A percentile compares a stretch with the other conserved stretches of the same genome.
Evolutionary conservation across 2,329 filamentous ascomycete species (phyloP).

Genomic region (Thielaviopsis punctulata): DNA sequence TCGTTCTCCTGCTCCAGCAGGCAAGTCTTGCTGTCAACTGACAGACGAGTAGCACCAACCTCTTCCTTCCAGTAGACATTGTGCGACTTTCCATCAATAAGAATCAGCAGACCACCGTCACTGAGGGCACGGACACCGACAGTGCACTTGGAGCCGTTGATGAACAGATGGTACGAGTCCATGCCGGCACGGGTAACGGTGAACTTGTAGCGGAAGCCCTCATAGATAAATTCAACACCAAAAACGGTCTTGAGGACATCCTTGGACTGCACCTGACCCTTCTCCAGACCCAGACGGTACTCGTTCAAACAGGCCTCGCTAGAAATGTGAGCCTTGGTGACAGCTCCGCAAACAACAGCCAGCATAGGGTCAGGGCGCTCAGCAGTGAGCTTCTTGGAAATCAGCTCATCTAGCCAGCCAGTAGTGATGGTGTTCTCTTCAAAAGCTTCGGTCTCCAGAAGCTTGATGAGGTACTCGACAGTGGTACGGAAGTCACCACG

Average conservation of each 20-base stretch:
- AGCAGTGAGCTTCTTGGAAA: slow-evolving; percentile 91
- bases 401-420: slow-evolving; percentile 95
- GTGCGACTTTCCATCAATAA: slow-evolving; percentile 84
- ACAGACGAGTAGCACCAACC: slow-evolving; percentile 84
- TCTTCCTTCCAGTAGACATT: slow-evolving; percentile 99
- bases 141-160: slow-evolving; percentile 93
- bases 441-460: slow-evolving; percentile 93
- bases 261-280: slow-evolving; percentile 92
- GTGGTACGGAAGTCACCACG: slow-evolving; percentile 98
- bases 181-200: slow-evolving; percentile 82
- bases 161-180: slow-evolving; percentile 95
- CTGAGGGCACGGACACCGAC: slow-evolving; percentile 84
- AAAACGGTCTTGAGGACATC: slow-evolving; percentile 97
- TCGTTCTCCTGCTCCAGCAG: slow-evolving; percentile 97
- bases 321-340: slow-evolving; percentile 87
- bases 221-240: slow-evolving; percentile 96
- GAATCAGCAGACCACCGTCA: slow-evolving; percentile 81
- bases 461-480: slow-evolving; percentile 96
- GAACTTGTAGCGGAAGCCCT: slow-evolving; percentile 92
- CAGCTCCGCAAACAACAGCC: slow-evolving; percentile 87
- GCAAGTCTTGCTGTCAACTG: slow-evolving; percentile 95
- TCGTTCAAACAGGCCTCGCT: slow-evolving; percentile 77
- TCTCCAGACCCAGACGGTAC: slow-evolving; percentile 78
- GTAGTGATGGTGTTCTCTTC: slow-evolving; percentile 99
- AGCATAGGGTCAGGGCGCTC: slow-evolving; percentile 88